Evolutionary conservation across 768 basidiomycete genomes (phyloP).

Genomic region (Lentinula aciculospora): DNA sequence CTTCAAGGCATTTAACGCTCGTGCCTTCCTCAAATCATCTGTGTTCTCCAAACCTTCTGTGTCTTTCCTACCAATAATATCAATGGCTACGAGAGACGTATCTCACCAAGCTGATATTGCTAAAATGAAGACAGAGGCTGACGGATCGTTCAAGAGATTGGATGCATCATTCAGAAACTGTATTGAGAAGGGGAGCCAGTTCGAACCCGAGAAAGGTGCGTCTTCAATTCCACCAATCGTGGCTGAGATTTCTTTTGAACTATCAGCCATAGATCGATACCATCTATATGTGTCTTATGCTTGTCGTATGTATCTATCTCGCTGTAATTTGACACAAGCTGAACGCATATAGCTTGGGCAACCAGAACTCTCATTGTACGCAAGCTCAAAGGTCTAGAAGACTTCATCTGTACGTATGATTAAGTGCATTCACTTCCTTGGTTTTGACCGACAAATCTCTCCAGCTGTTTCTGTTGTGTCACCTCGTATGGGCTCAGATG

Average conservation of each 20-base stretch:
- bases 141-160: constrained; percentile 52
- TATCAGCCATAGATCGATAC: constrained; percentile 60
- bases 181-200: constrained; percentile 53
- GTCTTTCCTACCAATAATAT: background rate
- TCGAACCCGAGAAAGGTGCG: constrained; percentile 73
- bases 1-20: background rate
- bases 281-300: constrained; percentile 86
- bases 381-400: constrained; percentile 88
- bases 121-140: constrained; percentile 40
- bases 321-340: background rate
- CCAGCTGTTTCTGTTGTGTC: constrained; percentile 78
- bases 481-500: constrained; percentile 75
- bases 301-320: constrained; percentile 56
- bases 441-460: background rate
- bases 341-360: constrained; percentile 69
- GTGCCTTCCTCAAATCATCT: background rate
- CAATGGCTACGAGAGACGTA: constrained; percentile 18
- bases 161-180: constrained; percentile 47
- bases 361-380: constrained; percentile 85
- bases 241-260: background rate
- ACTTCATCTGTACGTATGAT: constrained; percentile 60
- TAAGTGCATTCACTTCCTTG: background rate
- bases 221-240: background rate
- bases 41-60: background rate
- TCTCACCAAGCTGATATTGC: constrained; percentile 42